Conservation (phyloP, 2,329 filamentous ascomycete genomes). For the Dissoconium aciculare region DNA sequence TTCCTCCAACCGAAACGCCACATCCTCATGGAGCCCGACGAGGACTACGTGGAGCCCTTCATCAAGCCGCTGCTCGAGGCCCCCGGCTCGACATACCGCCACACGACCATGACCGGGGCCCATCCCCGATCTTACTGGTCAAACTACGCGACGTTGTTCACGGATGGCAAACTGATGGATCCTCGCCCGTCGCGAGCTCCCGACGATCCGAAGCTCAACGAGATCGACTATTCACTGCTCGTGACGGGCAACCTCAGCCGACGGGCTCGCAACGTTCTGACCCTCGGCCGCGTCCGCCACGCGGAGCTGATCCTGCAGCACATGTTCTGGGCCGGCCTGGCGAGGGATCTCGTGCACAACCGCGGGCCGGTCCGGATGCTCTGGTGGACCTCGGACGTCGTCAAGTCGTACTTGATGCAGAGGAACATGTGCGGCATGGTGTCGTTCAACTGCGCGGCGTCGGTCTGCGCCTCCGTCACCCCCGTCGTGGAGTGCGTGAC, state of each 20-base stretch:
- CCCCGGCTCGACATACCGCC: conserved; percentile 35
- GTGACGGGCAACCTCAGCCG: conserved; percentile 29
- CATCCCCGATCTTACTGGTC: conserved; percentile 12
- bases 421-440: too few species aligned
- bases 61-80: conserved; percentile 35
- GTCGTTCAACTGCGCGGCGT: too few species aligned
- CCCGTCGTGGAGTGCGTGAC: too few species aligned
- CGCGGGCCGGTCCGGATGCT: conserved; percentile 72
- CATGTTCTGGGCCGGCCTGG: conserved; percentile 41
- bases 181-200: background rate
- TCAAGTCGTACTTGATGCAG: conserved; percentile 45
- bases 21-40: conserved; percentile 63
- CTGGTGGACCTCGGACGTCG: conserved; percentile 51
- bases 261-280: conserved; percentile 1
- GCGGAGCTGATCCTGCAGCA: conserved; percentile 43
- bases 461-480: too few species aligned
- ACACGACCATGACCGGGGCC: conserved; percentile 18
- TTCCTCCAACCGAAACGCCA: conserved; percentile 65
- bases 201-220: conserved; percentile 27
- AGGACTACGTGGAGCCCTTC: conserved; percentile 42
- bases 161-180: background rate
- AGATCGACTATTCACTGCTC: conserved; percentile 58
- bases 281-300: conserved; percentile 3
- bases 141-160: conserved; percentile 29
- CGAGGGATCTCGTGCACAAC: conserved; percentile 40